Percentiles rank a stretch among this genome's conserved stretches.
Evolutionary conservation across 805 yeast genomes (phyloP).

Genomic region (Saturnispora saitoi): DNA sequence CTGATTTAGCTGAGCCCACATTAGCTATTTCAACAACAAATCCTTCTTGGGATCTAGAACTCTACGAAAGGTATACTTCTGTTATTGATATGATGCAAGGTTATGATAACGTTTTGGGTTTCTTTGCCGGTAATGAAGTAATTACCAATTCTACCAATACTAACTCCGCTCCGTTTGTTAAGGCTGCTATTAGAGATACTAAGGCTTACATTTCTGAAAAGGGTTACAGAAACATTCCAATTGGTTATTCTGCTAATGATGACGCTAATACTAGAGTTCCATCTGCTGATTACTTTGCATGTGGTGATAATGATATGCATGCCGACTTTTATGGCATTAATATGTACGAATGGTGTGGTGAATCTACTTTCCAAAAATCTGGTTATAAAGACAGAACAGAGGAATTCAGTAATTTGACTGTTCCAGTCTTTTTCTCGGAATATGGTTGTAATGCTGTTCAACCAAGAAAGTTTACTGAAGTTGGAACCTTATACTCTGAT

Average conservation of each 20-base stretch:
- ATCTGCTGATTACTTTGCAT: constrained; percentile 77
- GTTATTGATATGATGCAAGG: constrained; percentile 75
- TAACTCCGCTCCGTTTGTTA: constrained; percentile 86
- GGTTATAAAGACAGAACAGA: constrained; percentile 67
- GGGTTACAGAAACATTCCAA: constrained; percentile 73
- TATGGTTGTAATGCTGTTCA: constrained; percentile 72
- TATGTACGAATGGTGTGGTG: constrained; percentile 87
- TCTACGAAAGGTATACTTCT: constrained; percentile 67
- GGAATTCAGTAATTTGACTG: constrained; percentile 62
- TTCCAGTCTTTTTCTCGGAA: constrained; percentile 81
- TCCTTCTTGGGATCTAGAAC: constrained; percentile 70
- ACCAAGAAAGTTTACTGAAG: constrained; percentile 76
- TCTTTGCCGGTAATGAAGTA: constrained; percentile 97
- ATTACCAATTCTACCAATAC: constrained; percentile 78
- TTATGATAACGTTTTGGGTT: constrained; percentile 80
- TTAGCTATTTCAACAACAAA: constrained; percentile 64
- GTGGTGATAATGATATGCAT: constrained; percentile 61
- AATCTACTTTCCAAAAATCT: constrained; percentile 46
- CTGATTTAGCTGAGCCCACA: constrained; percentile 85
- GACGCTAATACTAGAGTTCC: constrained; percentile 71
- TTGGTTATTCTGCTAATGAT: constrained; percentile 91
- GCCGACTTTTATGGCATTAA: constrained; percentile 78
- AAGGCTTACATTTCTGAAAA: constrained; percentile 62
- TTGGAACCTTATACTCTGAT: constrained; percentile 52
- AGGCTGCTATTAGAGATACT: constrained; percentile 90